phyloP scores from a whole-genome alignment of 345 rosid species.

The Lepidium didymum region DNA sequence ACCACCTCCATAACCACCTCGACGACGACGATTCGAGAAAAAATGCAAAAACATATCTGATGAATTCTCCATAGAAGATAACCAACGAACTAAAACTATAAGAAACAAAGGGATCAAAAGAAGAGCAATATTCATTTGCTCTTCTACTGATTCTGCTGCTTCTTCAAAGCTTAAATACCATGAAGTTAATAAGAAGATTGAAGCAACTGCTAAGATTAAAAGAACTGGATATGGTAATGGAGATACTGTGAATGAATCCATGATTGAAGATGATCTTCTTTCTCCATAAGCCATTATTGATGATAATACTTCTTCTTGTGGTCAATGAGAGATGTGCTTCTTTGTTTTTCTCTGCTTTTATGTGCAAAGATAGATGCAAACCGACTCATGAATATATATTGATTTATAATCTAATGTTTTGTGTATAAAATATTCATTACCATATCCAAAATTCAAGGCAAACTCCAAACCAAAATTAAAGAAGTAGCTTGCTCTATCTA shows the following conservation, averaged over 20 bases:
- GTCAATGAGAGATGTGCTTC: neutral
- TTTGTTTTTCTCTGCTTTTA: neutral
- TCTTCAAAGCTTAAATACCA: slow-evolving; percentile 64
- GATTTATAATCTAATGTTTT: no score
- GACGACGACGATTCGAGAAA: slow-evolving; percentile 45
- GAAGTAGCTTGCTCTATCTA: no score
- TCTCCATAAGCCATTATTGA: slow-evolving; percentile 28
- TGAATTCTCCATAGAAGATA: slow-evolving; percentile 58
- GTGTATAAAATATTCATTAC: no score
- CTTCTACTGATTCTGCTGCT: slow-evolving; percentile 44
- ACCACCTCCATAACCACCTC: no score
- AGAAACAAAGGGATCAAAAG: slow-evolving; percentile 47
- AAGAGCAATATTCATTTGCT: slow-evolving; percentile 52
- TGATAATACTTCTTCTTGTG: neutral
- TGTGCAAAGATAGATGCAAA: neutral
- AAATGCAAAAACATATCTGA: slow-evolving; percentile 38
- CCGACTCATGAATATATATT: neutral
- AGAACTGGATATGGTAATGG: slow-evolving; percentile 95
- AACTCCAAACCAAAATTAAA: no score
- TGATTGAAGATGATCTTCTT: slow-evolving; percentile 44
- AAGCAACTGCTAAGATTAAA: slow-evolving; percentile 48
- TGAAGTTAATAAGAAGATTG: slow-evolving; percentile 51
- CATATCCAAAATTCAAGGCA: no score
- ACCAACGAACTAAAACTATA: slow-evolving; percentile 50
- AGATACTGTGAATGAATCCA: slow-evolving; percentile 55